These are phyloP conservation scores for Forsythia viridissima DNA, from an alignment of 257 asterid species.

Conservation along the genomic window DNA sequence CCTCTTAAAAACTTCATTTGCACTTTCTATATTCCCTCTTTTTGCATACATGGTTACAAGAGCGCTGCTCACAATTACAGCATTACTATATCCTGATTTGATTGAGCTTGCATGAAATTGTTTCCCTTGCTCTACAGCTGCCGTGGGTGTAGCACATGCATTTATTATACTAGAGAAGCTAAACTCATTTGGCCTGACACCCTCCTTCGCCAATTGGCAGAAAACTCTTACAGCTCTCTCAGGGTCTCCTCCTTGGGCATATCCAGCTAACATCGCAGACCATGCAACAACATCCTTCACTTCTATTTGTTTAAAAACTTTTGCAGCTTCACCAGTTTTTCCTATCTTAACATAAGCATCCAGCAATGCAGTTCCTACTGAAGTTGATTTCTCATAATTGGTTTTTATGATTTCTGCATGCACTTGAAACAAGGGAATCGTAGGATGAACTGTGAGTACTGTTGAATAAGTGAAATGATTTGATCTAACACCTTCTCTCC, in stretches of 20 bases:
- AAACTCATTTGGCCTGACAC: slow-evolving; percentile 72
- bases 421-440: slow-evolving; percentile 55
- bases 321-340: slow-evolving; percentile 52
- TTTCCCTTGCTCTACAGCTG: slow-evolving; percentile 82
- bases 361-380: slow-evolving; percentile 87
- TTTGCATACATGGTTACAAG: slow-evolving; percentile 89
- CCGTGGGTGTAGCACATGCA: slow-evolving; percentile 68
- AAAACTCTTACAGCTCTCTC: slow-evolving; percentile 66
- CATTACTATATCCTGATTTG: slow-evolving; percentile 55
- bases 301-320: slow-evolving; percentile 58
- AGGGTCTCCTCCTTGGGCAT: slow-evolving; percentile 63
- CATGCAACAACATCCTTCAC: slow-evolving; percentile 87
- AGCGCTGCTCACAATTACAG: slow-evolving; percentile 81
- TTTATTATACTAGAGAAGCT: slow-evolving; percentile 84
- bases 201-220: slow-evolving; percentile 50
- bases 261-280: slow-evolving; percentile 95
- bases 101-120: slow-evolving; percentile 75
- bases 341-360: slow-evolving; percentile 71
- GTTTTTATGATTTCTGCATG: slow-evolving; percentile 77
- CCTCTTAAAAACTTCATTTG: slow-evolving; percentile 66
- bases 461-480: slow-evolving; percentile 85
- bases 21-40: slow-evolving; percentile 84
- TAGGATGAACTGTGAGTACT: slow-evolving; percentile 61
- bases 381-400: slow-evolving; percentile 54
- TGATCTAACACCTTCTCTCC: slow-evolving; percentile 57